phyloP scores from a whole-genome alignment of 345 rosid genomes.

The Reutealis trisperma region DNA sequence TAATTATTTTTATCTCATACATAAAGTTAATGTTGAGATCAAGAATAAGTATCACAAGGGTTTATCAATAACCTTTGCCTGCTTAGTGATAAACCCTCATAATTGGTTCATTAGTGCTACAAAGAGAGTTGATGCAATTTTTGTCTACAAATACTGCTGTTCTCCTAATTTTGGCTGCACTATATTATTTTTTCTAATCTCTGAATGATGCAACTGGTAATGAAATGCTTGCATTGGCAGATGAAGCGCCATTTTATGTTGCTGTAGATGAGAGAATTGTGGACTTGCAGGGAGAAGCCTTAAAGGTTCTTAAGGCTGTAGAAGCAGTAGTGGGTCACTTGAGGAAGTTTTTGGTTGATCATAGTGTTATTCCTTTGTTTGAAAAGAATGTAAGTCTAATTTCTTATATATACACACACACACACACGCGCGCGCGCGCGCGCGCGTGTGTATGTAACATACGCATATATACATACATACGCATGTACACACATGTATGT shows the following conservation, averaged over 20 bases:
- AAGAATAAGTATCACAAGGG: too few relatives aligned
- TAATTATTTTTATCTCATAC: too few relatives aligned
- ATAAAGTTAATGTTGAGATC: too few relatives aligned
- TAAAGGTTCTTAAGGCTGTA: conserved; percentile 63
- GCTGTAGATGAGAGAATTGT: conserved; percentile 67
- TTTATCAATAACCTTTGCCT: too few relatives aligned
- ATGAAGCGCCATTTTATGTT: conserved; percentile 60
- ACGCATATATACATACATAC: too few relatives aligned
- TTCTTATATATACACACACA: too few relatives aligned
- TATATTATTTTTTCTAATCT: background rate
- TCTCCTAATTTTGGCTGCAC: background rate
- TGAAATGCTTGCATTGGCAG: conserved; percentile 40
- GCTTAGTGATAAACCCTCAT: too few relatives aligned
- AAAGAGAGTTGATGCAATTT: background rate
- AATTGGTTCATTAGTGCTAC: background rate
- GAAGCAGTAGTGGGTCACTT: conserved; percentile 74
- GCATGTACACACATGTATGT: too few relatives aligned
- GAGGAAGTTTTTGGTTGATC: conserved; percentile 82
- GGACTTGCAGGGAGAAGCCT: conserved; percentile 69
- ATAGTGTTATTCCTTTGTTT: conserved; percentile 70
- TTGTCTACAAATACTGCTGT: background rate
- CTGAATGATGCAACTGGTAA: background rate
- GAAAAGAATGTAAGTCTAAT: conserved; percentile 63
- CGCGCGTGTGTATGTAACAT: too few relatives aligned
- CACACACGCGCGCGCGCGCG: too few relatives aligned